Conservation (phyloP, 1,139 yeast species). For the Saccharomyces pastorianus region DNA sequence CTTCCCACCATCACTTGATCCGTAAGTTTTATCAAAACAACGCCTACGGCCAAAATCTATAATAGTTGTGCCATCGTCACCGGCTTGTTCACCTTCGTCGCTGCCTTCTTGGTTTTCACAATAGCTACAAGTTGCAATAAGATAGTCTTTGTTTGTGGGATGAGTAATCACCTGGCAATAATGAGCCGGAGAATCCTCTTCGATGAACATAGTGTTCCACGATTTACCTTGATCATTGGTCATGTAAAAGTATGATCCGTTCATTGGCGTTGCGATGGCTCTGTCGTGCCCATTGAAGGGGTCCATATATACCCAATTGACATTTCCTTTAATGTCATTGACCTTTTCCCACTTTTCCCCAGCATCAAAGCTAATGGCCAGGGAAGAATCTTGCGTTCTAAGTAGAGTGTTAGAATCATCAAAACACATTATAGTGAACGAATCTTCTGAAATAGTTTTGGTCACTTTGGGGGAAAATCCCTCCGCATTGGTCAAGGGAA, state of each 20-base stretch:
- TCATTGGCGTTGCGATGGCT: conserved; percentile 14
- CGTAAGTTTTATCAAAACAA: conserved; percentile 1
- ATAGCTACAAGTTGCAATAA: conserved; percentile 7
- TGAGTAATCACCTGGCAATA: conserved; percentile 6
- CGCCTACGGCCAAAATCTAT: neutral
- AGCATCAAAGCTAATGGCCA: conserved; percentile 20
- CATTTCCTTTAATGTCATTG: conserved; percentile 6
- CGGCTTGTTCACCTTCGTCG: neutral
- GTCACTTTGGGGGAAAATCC: conserved; percentile 17
- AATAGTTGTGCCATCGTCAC: too few relatives aligned
- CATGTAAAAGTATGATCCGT: conserved; percentile 9
- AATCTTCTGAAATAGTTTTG: conserved; percentile 5
- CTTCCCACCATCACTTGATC: conserved; percentile 18
- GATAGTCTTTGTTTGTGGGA: conserved; percentile 9
- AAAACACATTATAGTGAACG: conserved; percentile 13
- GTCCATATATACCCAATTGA: conserved; percentile 13
- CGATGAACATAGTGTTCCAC: conserved; percentile 14
- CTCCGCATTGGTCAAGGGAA: conserved; percentile 3
- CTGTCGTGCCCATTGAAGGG: conserved; percentile 13
- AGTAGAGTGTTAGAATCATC: conserved; percentile 26
- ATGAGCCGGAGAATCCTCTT: neutral
- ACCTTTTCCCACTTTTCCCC: conserved; percentile 23
- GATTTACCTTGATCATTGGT: conserved; percentile 25
- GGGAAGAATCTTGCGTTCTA: conserved; percentile 6
- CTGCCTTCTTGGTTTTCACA: conserved; percentile 2